Base-by-base conservation (phyloP, 805 yeast genomes). In the Spathaspora arborariae region DNA sequence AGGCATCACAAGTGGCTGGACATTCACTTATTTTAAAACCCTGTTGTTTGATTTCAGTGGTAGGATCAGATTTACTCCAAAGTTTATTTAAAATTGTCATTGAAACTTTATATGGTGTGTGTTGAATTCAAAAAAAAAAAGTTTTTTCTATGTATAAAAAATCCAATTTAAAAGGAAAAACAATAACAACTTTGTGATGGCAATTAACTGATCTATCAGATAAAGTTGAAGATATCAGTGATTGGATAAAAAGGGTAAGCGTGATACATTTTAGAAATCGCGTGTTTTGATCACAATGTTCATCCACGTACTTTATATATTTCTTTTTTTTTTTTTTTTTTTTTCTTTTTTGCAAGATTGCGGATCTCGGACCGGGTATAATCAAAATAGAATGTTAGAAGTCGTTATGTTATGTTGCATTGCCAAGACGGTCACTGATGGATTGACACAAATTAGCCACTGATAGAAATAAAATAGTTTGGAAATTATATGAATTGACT, bases 1-100 rank as follows among this genome's bases (percentile, higher is more conserved):
- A 86, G 20, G 66, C 58, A 16, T 61, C 66, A 62, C 92, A 85
- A 35, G 76, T 80, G 11, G 72, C 67, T 0, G 77, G 63, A 49
- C 86, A 79, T 2, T 65, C 68, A 2, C 86, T 67, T 1, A 79
- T 49, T 19, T 58, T 61, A 44, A 63, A 63, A 3, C 59, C 61
- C 20, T 41, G 15, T 4, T 39, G 30, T 27, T 22, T 21, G 22
- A 51, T 46, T 35, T 48, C 46, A 82, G 83, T 56, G 56, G 36
- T 8, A 10, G 44, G 44, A 30, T 42, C 20, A 16, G 46, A 6
- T 16, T 27, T 20, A 20, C 35, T 20, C 24, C 41, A 44, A 5
- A 47, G 20, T 24, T 40, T 47, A 20, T 35, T 24, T 20, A 44
- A 41, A 38, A 47, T 41, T 13, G 44, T 43, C 46, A 44, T 44